Conservation (phyloP, 2,329 filamentous ascomycete genomes). For the Sclerotinia spermophila region DNA sequence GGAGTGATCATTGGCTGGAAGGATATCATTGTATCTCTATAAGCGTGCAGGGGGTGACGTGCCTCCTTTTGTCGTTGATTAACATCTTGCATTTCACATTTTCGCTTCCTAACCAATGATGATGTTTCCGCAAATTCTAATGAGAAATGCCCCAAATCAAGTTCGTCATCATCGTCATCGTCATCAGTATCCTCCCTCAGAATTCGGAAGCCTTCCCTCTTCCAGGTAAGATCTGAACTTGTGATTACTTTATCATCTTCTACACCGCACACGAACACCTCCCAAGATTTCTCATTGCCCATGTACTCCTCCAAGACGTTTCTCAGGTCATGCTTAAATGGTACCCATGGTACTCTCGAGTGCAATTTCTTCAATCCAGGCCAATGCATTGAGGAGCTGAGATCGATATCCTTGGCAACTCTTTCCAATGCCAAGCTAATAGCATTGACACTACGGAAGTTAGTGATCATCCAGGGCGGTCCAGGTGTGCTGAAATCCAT, state of each 20-base stretch:
- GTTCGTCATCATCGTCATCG: slow-evolving; percentile 40
- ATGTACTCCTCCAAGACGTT: slow-evolving; percentile 42
- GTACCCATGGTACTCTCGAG: slow-evolving; percentile 44
- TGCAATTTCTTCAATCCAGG: slow-evolving; percentile 40
- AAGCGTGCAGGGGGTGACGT: neutral
- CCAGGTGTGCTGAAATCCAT: slow-evolving; percentile 43
- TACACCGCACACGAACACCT: slow-evolving; percentile 38
- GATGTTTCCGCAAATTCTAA: slow-evolving; percentile 36
- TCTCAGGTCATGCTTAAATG: slow-evolving; percentile 40
- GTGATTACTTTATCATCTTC: slow-evolving; percentile 36
- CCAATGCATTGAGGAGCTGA: slow-evolving; percentile 40
- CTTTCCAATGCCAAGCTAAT: slow-evolving; percentile 36
- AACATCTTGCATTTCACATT: slow-evolving; percentile 27
- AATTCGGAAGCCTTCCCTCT: slow-evolving; percentile 45
- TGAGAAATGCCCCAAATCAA: slow-evolving; percentile 32
- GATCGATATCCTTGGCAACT: slow-evolving; percentile 27
- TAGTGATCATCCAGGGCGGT: slow-evolving; percentile 45
- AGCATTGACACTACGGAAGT: slow-evolving; percentile 16
- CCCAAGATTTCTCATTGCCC: slow-evolving; percentile 39
- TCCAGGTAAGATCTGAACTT: slow-evolving; percentile 45
- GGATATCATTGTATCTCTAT: neutral
- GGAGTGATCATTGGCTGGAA: neutral
- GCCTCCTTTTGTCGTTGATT: neutral
- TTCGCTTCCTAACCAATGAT: slow-evolving; percentile 42
- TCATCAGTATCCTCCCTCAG: slow-evolving; percentile 37